Evolutionary conservation across 2,329 filamentous ascomycete species (phyloP).

Genomic region (Claviceps purpurea): DNA sequence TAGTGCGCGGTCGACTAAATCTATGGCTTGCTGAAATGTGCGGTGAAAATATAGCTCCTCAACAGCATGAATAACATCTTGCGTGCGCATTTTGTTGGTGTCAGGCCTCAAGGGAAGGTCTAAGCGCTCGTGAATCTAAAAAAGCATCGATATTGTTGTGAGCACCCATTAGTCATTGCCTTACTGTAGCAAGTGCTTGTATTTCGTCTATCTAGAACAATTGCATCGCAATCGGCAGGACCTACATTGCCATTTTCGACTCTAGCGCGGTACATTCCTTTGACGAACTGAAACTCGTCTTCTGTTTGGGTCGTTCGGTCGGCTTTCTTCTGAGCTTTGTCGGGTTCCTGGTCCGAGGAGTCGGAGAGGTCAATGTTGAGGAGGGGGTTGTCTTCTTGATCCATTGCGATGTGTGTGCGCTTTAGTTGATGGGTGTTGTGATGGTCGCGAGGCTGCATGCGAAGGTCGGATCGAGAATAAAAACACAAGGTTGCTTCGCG

Average conservation of each 20-base stretch:
- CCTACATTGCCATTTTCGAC: conserved; percentile 42
- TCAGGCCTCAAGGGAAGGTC: conserved; percentile 24
- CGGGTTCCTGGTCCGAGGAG: conserved; percentile 18
- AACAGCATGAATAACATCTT: conserved; percentile 40
- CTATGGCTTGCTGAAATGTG: conserved; percentile 30
- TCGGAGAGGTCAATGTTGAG: conserved; percentile 18
- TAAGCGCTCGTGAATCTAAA: conserved; percentile 31
- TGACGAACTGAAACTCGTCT: conserved; percentile 33
- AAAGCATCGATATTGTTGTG: not conserved
- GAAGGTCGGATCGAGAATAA: too few species aligned
- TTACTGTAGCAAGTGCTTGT: not conserved
- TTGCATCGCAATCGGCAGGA: not conserved
- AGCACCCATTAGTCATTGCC: not conserved
- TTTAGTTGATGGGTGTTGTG: not conserved
- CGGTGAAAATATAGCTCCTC: conserved; percentile 45
- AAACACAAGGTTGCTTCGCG: too few species aligned
- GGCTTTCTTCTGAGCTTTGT: conserved; percentile 5
- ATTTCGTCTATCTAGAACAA: too few species aligned
- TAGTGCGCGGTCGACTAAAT: conserved; percentile 25
- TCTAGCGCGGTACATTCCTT: conserved; percentile 31
- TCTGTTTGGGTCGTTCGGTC: conserved; percentile 33
- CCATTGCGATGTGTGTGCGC: conserved; percentile 10
- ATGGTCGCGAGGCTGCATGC: too few species aligned
- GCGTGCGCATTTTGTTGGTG: conserved; percentile 32
- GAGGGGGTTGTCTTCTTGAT: conserved; percentile 16